Base-by-base conservation (phyloP, 176 grass and related monocot genomes). In the Themeda triandra region DNA sequence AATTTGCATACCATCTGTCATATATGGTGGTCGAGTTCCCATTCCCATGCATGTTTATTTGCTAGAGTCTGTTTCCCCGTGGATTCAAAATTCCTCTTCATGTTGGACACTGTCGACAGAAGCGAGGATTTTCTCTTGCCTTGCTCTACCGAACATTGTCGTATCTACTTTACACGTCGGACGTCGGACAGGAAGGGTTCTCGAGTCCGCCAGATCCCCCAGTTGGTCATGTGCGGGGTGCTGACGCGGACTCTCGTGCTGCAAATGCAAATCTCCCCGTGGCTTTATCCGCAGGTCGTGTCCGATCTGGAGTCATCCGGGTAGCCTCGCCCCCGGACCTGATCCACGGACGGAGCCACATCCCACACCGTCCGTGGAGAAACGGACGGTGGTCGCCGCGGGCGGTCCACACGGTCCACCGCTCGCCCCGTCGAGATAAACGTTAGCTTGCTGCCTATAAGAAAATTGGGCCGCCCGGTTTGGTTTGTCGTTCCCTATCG, bases 371-470 rank as follows among this genome's bases (percentile, higher is more conserved):
- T 80, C 2, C 31, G 27, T 1, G 1, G 4, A 2, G 10, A 28
- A 27, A 35, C 6, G 21, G 19, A 64, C 68, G 84, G 84, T 10
- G 23, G 30, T 31, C 8, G 56, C 6, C 8, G 67, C 30, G 1
- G 1, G 56, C 21, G 23, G 70, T 23, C 9, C 56, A 71, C 56
- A 63, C 82, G n/a, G 67, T 86, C 40, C 76, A 72, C 71, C 13
- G 46, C 45, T 49, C 13, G 46, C 49, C 68, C 0, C 27, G 82
- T 10, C 37, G 75, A 37, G 37, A 80, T 30, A 46, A 76, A 85
- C 82, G 76, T 19, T 37, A 69, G 87, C 77, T n/a, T n/a, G n/a
- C n/a, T n/a, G n/a, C n/a, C n/a, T 80, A 84, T 84, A 84, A 68
- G 13, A 31, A 31, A 81, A 14, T 32, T 27, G 29, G 37, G 42